Base-by-base conservation (phyloP, 192 early-diverging fungal genomes). In the Lunasporangiospora selenospora region DNA sequence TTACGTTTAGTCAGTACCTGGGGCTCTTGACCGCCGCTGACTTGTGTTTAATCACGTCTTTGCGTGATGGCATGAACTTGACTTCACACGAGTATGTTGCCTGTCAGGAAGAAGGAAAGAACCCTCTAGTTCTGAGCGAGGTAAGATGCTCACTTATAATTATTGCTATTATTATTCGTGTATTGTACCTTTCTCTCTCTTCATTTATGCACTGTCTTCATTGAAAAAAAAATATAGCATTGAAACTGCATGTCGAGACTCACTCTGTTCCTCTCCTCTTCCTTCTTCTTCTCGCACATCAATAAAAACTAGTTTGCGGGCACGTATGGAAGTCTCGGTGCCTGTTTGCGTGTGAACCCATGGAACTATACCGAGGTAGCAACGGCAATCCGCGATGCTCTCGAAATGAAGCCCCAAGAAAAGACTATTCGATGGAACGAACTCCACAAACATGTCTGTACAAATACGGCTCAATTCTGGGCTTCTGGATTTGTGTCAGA, bases 41-140 rank as follows among this genome's bases (percentile, higher is more conserved):
- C 60, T 82, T 88, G 15, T 91, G 89, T 54, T 75, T 97, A 18
- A 92, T 96, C 30, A 95, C 93, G 2, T 82, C 89, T 47, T 77
- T 96, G 19, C 84, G 95, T 26, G 95, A 97, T 63, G 95, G 95
- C 31, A 96, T 97, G 95, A 96, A 96, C 76, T 84, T 93, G 42
- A 95, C 92, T 8, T 90, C 88, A 7, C 94, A 96, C 53, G 93
- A 95, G 69, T 95, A 87, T 75, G 89, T 95, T 34, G 84, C 93
- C 13, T 95, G 92, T 75, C 94, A 96, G 70, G 81, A 88, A 52
- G 89, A 88, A 45, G 90, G 88, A 33, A 75, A 85, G 39, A 86
- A 86, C 13, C 88, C 92, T 16, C 77, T 96, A 59, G 90, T 97
- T 46, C 81, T 97, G 19, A 93, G 90, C 70, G 95, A 97, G 62